Evolutionary conservation across 345 rosid genomes (phyloP), one percentile per base, ranked within the genome.

Genomic region (Aquilaria sinensis): DNA sequence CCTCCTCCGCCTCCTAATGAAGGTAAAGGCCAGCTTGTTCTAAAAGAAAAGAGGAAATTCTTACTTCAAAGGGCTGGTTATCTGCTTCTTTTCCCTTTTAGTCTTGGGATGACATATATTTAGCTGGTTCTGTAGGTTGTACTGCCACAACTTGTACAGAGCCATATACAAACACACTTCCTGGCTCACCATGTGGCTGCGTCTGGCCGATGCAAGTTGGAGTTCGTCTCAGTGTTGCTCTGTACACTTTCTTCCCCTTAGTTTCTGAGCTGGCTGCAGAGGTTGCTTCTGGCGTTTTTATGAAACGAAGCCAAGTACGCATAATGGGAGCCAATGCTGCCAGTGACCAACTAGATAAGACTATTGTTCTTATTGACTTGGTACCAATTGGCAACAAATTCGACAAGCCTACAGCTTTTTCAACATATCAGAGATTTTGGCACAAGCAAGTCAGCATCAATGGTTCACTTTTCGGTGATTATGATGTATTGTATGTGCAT

Each of bases 221-320:
- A 72, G 74, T 90, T 45, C 82, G 83, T 37, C 85, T 90, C 43
- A 77, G 74, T 70, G 85, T 90, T 72, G 85, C 85, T 10, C 82
- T 90, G 5, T 90, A 85, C 53, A 85, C 86, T 69, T 90, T 90
- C 81, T 90, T 90, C 76, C 97, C 97, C 14, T 75, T 84, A 83
- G 93, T 90, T 69, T 85, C 90, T 12, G 90, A 87, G 74, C 81
- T 90, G 37, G 93, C 97, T 62, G 70, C 69, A 31, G 96, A 85
- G 75, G 69, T 85, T 48, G 82, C 90, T 56, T 74, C 85, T 10
- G 93, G 97, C 14, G 86, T 85, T 69, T 90, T 88, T 71, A 84
- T 88, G 92, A 88, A 82, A 70, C 96, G 85, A 70, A 85, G 97
- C 65, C 97, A 90, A 79, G 97, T 90, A 45, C 86, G 89, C n/a